Evolutionary conservation across 352 stramenopile genomes (phyloP), one percentile per base, ranked within the genome.

Genomic region (Thraustochytrium striatum): DNA sequence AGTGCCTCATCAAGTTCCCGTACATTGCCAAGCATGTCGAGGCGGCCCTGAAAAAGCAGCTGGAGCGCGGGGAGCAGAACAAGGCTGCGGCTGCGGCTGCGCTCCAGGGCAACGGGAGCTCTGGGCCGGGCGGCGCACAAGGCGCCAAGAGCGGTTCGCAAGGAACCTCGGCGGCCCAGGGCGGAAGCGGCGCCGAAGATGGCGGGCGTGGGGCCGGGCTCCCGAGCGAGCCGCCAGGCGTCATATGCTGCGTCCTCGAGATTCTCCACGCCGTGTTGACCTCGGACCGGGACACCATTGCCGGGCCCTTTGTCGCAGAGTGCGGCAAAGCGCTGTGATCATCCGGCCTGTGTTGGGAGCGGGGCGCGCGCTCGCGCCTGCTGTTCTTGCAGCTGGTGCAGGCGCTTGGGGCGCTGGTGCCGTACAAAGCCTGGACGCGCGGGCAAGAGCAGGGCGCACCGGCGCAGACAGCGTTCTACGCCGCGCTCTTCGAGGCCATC

Each of bases 21-120:
- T 61, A 61, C 28, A 28, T 75, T 3, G 39, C 30, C 9, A 75
- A 75, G 41, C 65, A 75, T n/a, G 61, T 75, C 25, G 65, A 75
- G 7, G 9, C 25, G 5, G 65, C 50, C 9, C 11, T 75, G 7
- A 75, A 75, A 21, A 75, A 75, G 32, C 65, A 75, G 36, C 43
- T 55, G 28, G 65, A 75, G 50, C 43, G 65, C n/a, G 50, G 32
- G 0, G 44, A 75, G 32, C 65, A 75, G 30, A 43, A 9, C 11
- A 43, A 75, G 30, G 32, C 44, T 7, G 52, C 65, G 21, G 33
- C 36, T 28, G 53, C 50, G 30, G 16, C 59, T 5, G 59, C 59
- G 28, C 19, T 21, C 55, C 19, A 25, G 8, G 19, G 25, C 52
- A 33, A 28, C 52, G 28, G 19, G 16, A 8, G 55, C 28, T 36